These are phyloP conservation scores for Symbiodinium natans DNA, from an alignment of 73 alveolate genomes.

Conservation along the genomic window DNA sequence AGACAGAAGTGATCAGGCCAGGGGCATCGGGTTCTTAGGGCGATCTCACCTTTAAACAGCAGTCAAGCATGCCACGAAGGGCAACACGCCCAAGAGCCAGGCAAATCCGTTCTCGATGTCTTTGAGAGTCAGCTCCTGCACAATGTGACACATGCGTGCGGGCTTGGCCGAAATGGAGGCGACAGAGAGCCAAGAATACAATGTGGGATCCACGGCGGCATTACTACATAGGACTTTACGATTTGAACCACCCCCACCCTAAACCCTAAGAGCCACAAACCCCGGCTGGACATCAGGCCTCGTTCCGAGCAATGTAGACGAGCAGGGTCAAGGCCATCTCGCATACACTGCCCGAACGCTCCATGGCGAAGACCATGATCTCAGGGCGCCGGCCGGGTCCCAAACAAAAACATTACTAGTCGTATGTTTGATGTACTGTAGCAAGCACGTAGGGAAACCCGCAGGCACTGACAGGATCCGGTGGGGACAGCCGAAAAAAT, in stretches of 20 bases:
- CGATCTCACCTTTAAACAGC: too few species aligned
- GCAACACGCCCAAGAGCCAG: too few species aligned
- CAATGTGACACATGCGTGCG: neutral
- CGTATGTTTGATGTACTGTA: too few species aligned
- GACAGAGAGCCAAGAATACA: too few species aligned
- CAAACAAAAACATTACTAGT: neutral
- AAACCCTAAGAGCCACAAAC: neutral
- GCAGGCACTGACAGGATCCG: too few species aligned
- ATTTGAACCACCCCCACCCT: neutral
- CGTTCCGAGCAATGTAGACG: slow-evolving; percentile 48
- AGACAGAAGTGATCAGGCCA: neutral
- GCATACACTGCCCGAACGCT: slow-evolving; percentile 47
- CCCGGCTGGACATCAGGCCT: slow-evolving; percentile 1
- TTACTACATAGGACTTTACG: too few species aligned
- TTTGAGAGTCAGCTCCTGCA: slow-evolving; percentile 43
- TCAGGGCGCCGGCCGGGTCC: neutral
- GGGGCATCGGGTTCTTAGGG: too few species aligned
- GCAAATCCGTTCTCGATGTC: slow-evolving; percentile 86
- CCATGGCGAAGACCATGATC: slow-evolving; percentile 91
- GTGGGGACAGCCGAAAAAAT: too few species aligned
- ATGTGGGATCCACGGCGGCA: too few species aligned
- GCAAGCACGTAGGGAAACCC: too few species aligned
- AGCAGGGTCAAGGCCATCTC: slow-evolving; percentile 72
- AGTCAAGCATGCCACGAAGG: too few species aligned
- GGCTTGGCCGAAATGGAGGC: too few species aligned